Base-by-base conservation (phyloP, 176 grass and related monocot species). In the Rhynchospora breviuscula region DNA sequence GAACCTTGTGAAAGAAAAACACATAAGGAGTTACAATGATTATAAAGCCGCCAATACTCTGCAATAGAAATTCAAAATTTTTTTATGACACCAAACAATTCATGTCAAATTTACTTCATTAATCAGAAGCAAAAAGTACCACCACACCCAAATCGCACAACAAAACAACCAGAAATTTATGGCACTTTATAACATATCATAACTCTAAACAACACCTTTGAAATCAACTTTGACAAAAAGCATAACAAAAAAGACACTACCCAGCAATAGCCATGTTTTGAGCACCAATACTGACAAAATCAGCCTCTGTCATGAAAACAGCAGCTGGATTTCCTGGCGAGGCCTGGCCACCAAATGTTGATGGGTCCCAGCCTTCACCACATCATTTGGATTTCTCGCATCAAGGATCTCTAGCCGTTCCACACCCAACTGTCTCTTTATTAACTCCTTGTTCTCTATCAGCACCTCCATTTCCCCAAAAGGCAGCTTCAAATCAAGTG, bases 381-480 rank as follows among this genome's bases (percentile, higher is more conserved):
- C 65, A 77, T 84, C 84, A 67, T 47, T 61, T 18, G 61, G 79
- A 73, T 88, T 86, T 22, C 63, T 78, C 6, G 87, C 81, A 11
- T 87, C 83, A 6, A 94, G 40, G 18, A 90, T 81, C 80, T 90
- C 89, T 1, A 90, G 18, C 35, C 56, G 73, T 77, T 82, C 59
- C 43, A 82, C 9, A 3, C 90, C 90, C 65, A 92, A 44, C 58
- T 95, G 93, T 77, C 93, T 88, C 63, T 85, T 92, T 57, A 95
- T 95, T 45, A 95, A 71, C 33, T 95, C 88, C 67, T 67, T 62
- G 60, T 95, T 95, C 78, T 89, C 90, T 67, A 63, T 46, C 29
- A 95, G 88, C 70, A 95, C 88, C 53, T 88, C 79, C 29, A 84
- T 85, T 73, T 95, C 93, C 47, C 88, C 90, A 66, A 92, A 94